Percentiles rank a stretch among this genome's conserved stretches.
These are phyloP conservation scores for Obba rivulosa DNA, from an alignment of 768 basidiomycete species.

Conservation along the genomic window DNA sequence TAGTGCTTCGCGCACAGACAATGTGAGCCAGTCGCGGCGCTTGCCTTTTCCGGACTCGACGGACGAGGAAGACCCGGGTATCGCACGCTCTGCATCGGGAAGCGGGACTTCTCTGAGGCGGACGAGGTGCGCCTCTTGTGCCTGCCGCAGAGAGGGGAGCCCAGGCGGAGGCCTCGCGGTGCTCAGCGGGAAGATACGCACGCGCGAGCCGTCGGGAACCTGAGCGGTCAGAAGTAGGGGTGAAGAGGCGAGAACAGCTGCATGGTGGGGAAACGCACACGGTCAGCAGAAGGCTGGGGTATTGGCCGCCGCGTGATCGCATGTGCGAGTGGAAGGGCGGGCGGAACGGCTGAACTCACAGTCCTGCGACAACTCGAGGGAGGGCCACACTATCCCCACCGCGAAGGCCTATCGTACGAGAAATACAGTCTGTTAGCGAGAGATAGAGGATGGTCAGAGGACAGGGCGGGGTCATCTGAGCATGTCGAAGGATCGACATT, in stretches of 20 bases:
- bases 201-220: slow-evolving; percentile 43
- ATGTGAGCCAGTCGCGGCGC: slow-evolving; percentile 59
- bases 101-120: slow-evolving; percentile 43
- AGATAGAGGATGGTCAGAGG: not conserved
- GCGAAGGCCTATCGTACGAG: slow-evolving; percentile 44
- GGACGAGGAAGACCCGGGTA: not conserved
- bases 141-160: slow-evolving; percentile 44
- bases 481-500: not conserved
- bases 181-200: slow-evolving; percentile 38
- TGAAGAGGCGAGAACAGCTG: slow-evolving; percentile 52
- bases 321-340: slow-evolving; percentile 6
- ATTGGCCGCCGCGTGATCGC: not conserved
- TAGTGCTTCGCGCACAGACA: slow-evolving; percentile 62
- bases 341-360: slow-evolving; percentile 37
- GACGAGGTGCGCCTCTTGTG: slow-evolving; percentile 48
- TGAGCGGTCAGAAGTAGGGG: slow-evolving; percentile 59
- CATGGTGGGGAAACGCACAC: slow-evolving; percentile 1
- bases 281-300: not conserved
- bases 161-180: slow-evolving; percentile 32
- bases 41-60: slow-evolving; percentile 26
- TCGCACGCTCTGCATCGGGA: not conserved
- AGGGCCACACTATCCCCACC: slow-evolving; percentile 76
- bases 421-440: slow-evolving; percentile 1
- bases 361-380: slow-evolving; percentile 50
- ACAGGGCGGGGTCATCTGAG: slow-evolving; percentile 1